Base-by-base conservation (phyloP, 2,329 filamentous ascomycete species). In the Stemphylium beticola region DNA sequence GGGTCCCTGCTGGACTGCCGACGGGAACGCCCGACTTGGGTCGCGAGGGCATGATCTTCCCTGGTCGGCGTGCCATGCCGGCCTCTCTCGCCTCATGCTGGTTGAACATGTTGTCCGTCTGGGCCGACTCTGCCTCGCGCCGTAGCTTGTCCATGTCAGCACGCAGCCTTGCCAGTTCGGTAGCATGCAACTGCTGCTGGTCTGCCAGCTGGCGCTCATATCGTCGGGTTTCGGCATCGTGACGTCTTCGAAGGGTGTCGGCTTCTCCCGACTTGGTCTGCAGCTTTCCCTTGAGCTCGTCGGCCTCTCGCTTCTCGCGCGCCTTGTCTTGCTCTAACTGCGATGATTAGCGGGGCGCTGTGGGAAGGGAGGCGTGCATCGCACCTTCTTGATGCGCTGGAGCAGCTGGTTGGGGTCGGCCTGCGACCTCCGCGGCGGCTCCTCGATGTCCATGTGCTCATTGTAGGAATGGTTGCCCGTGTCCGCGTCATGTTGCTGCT, bases 101-200 rank as follows among this genome's bases (percentile, higher is more conserved):
- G 24, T 89, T 79, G 68, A 95, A 95, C 60, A 88, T 82, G 55
- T 89, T 83, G 71, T 91, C 88, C 1, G 87, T 91, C 50, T 85
- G 80, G 44, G 85, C 84, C 55, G 82, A 85, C 64, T 87, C 85
- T 55, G 88, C 82, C 17, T 89, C 86, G 10, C 85, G 85, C 26
- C 83, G 79, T n/a, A 87, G 83, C 6, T 81, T 82, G 59, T 92
- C 87, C 4, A 89, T 78, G 9, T 87, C 83, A 9, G 82, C 82
- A 57, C 88, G 85, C 44, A 89, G 82, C 65, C 84, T 86, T 4
- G 84, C 83, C 9, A 86, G 52, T 59, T 88, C 84, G 45, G 92
- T 88, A 1, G 82, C 82, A 62, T 87, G 85, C 57, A 84, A 75
- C 60, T 87, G 87, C 64, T 85, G 86, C 51, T 91, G 77, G 5